Conservation (phyloP, 129 eudicot species). For the Centrapalus pauciflorus region DNA sequence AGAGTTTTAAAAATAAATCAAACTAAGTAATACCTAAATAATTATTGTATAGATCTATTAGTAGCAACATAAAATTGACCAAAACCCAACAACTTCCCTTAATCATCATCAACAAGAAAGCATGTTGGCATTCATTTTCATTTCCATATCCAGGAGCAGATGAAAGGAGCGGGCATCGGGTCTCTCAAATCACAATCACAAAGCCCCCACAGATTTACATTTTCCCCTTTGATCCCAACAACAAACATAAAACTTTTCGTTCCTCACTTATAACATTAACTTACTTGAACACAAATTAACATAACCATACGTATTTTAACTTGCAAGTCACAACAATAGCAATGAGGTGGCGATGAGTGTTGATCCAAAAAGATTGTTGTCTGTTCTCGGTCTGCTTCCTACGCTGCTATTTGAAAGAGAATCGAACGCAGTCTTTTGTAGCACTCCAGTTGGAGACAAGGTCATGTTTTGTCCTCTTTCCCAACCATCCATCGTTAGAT, state of each 20-base stretch:
- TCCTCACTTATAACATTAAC: constrained; percentile 3
- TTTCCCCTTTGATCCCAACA: constrained; percentile 35
- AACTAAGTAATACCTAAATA: not conserved
- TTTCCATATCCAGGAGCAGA: constrained; percentile 5
- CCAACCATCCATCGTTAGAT: constrained; percentile 61
- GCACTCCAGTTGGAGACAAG: constrained; percentile 76
- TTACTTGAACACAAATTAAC: constrained; percentile 17
- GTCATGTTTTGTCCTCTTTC: constrained; percentile 51
- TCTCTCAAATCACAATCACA: constrained; percentile 12
- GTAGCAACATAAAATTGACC: too few species aligned
- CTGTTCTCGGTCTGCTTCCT: constrained; percentile 75
- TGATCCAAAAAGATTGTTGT: constrained; percentile 37
- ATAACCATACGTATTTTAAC: constrained; percentile 13
- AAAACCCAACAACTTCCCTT: too few species aligned
- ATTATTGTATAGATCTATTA: too few species aligned
- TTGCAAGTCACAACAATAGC: constrained; percentile 43
- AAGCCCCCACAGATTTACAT: constrained; percentile 26
- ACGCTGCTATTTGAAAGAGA: constrained; percentile 80
- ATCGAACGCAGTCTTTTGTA: constrained; percentile 58
- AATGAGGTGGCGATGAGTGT: constrained; percentile 34
- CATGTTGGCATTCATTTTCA: not conserved
- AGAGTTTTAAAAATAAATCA: not conserved
- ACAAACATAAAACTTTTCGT: constrained; percentile 23
- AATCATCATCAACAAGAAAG: not conserved
- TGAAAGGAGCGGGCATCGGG: not conserved